Base-by-base conservation (phyloP, 352 stramenopile species). In the Bremia lactucae region DNA sequence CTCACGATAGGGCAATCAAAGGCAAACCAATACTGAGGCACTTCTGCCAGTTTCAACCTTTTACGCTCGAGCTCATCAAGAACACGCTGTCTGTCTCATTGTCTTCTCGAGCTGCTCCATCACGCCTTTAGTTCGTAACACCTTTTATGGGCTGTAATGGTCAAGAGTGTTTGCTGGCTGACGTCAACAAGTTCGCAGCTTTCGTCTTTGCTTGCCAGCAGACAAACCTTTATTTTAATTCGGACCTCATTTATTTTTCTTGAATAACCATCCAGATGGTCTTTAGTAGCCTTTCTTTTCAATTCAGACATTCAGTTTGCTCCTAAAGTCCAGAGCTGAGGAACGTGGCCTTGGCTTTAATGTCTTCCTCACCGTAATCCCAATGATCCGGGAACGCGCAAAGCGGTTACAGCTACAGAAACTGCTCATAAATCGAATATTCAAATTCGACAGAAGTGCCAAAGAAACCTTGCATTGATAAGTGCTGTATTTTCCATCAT, bases 21-120 rank as follows among this genome's bases (percentile, higher is more conserved):
- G n/a, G n/a, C n/a, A 97, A 42, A 92, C 97, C 44, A 90, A 98
- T 38, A 68, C 94, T 21, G 83, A 93, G 21, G 77, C 75, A 16
- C 71, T 98, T 25, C 89, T 85, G 6, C 69, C 85, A 0, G 96
- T 62, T 2, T 95, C 96, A 18, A 97, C 87, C 36, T n/a, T 99
- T 99, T 65, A 95, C 96, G 4, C 68, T 95, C 15, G 96, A 99
- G 59, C 96, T 99, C 52, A 87, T 97, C 67, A 71, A 94, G 46
- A 92, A 94, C 28, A 70, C 88, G 52, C 92, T 94, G 6, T 98
- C 95, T 2, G 95, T 92, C 4, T 98, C 4, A 71, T 98, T 2
- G 94, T 98, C 95, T 94, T 13, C 95, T 83, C 21, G 92, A 96
- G 60, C 87, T 97, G 55, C 62, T 95, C n/a, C 79, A 76, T 35